Evolutionary conservation across 2,329 filamentous ascomycete species (phyloP).

Genomic region (Diaporthe ampelina): DNA sequence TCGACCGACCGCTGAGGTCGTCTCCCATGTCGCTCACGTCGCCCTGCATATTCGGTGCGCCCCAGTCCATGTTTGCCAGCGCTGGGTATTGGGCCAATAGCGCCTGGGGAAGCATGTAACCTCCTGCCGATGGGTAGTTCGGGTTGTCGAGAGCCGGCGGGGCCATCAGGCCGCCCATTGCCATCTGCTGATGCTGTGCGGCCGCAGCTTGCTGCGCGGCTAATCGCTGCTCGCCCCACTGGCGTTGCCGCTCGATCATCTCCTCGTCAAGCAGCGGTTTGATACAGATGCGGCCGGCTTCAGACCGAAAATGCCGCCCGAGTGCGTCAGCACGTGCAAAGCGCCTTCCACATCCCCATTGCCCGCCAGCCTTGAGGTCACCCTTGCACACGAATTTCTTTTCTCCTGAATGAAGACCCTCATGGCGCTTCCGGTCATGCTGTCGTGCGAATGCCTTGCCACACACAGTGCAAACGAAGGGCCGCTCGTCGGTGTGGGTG

Average conservation of each 20-base stretch:
- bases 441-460: conserved; percentile 98
- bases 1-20: conserved; percentile 82
- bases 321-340: conserved; percentile 97
- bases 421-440: conserved; percentile 96
- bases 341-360: conserved; percentile 93
- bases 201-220: conserved; percentile 59
- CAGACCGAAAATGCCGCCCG: conserved; percentile 93
- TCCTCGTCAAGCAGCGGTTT: conserved; percentile 98
- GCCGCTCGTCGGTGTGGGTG: conserved; percentile 96
- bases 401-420: conserved; percentile 95
- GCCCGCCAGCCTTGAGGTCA: conserved; percentile 83
- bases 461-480: conserved; percentile 97
- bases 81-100: conserved; percentile 93
- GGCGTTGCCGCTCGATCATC: conserved; percentile 82
- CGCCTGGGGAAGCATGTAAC: conserved; percentile 85
- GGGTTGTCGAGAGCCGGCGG: conserved; percentile 72
- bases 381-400: conserved; percentile 99
- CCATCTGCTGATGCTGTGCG: conserved; percentile 64
- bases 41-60: conserved; percentile 72
- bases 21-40: conserved; percentile 81
- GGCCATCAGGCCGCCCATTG: conserved; percentile 67
- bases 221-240: conserved; percentile 80
- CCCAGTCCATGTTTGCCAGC: conserved; percentile 91
- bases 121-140: conserved; percentile 66
- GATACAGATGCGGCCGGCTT: conserved; percentile 96